A percentile compares a stretch with the other conserved stretches of the same genome.
phyloP scores from a whole-genome alignment of 192 early-diverging fungal genomes.

The Rhizophagus prolifer region DNA sequence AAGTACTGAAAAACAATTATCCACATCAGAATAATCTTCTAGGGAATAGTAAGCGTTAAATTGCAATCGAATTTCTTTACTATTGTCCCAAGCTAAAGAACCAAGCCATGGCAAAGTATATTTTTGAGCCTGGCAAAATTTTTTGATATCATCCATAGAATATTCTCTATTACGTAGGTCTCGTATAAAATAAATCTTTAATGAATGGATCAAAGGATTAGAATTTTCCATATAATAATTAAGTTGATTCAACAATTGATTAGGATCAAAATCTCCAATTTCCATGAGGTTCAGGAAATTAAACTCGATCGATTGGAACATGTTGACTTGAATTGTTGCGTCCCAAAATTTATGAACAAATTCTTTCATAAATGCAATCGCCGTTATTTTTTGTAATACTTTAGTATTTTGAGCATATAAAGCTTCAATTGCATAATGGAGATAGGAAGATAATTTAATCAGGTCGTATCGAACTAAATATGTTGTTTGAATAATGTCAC shows the following conservation, averaged over 20 bases:
- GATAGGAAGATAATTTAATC: background rate
- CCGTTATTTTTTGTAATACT: conserved; percentile 18
- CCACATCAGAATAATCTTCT: background rate
- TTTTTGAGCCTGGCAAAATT: conserved; percentile 15
- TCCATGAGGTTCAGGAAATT: background rate
- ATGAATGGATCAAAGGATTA: conserved; percentile 9
- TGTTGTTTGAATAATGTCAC: conserved; percentile 26
- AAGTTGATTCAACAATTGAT: background rate
- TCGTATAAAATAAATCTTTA: conserved; percentile 27
- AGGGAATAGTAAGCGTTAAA: conserved; percentile 29
- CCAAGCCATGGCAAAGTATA: conserved; percentile 25
- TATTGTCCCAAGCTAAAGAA: conserved; percentile 11
- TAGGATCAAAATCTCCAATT: conserved; percentile 8
- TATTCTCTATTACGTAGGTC: conserved; percentile 5
- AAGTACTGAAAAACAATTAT: background rate
- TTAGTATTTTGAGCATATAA: background rate
- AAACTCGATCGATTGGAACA: background rate
- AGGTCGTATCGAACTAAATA: conserved; percentile 2
- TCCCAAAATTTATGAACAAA: conserved; percentile 21
- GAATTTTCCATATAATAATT: conserved; percentile 1
- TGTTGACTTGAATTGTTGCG: background rate
- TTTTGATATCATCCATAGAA: conserved; percentile 25
- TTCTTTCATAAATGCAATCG: conserved; percentile 28
- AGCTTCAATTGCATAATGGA: background rate
- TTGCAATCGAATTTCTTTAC: background rate